These are phyloP conservation scores for Chamaenerion angustifolium DNA, from an alignment of 345 rosid genomes.

Conservation along the genomic window DNA sequence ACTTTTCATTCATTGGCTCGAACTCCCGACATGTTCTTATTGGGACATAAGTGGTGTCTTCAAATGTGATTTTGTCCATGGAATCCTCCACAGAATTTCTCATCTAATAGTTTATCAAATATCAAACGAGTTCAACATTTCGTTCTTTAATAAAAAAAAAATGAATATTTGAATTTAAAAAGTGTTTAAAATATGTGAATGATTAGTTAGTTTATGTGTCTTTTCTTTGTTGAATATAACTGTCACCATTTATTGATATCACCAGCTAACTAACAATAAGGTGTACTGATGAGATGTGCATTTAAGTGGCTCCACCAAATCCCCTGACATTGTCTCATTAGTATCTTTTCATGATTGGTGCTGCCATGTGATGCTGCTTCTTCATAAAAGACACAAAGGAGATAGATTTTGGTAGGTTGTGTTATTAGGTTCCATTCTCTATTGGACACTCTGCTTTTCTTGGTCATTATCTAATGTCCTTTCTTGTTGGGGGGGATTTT, in stretches of 20 bases:
- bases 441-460: background rate
- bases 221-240: no score
- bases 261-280: background rate
- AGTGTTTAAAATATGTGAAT: no score
- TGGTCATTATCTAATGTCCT: background rate
- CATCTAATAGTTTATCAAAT: background rate
- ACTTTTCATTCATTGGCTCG: no score
- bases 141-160: no score
- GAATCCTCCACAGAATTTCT: conserved; percentile 8
- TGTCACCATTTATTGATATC: background rate
- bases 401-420: background rate
- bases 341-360: conserved; percentile 28
- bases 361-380: conserved; percentile 59
- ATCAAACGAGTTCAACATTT: no score
- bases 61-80: background rate
- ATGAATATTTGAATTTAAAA: no score
- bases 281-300: conserved; percentile 19
- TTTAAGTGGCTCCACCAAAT: conserved; percentile 54
- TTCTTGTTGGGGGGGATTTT: no score
- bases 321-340: conserved; percentile 46
- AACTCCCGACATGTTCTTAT: no score
- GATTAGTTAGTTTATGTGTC: no score
- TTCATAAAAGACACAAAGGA: conserved; percentile 1
- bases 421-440: background rate
- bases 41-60: background rate